A percentile compares a stretch with the other conserved stretches of the same genome.
Evolutionary conservation across 1,139 yeast species (phyloP).

Genomic region (Blastobotrys illinoisensis): DNA sequence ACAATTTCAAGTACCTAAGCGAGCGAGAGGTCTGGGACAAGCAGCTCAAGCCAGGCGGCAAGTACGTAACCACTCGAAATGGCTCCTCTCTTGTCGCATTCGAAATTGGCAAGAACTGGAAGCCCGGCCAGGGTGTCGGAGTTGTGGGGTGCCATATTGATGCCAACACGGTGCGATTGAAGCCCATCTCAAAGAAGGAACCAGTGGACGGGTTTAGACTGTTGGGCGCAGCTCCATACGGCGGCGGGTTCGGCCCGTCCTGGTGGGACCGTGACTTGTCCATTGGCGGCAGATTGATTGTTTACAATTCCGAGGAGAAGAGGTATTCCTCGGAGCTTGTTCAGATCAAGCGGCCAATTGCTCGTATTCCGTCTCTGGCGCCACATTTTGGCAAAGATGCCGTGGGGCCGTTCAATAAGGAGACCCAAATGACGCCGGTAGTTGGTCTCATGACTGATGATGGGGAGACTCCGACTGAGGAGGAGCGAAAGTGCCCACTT

Average conservation of each 20-base stretch:
- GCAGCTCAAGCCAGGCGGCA: slow-evolving; percentile 42
- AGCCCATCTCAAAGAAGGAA: slow-evolving; percentile 72
- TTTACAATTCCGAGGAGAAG: slow-evolving; percentile 35
- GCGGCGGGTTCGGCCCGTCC: slow-evolving; percentile 73
- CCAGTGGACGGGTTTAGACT: slow-evolving; percentile 72
- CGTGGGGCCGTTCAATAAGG: slow-evolving; percentile 75
- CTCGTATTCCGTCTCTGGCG: slow-evolving; percentile 90
- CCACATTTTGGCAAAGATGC: slow-evolving; percentile 84
- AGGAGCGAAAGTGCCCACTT: slow-evolving; percentile 58
- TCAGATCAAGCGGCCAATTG: slow-evolving; percentile 74
- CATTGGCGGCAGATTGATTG: slow-evolving; percentile 85
- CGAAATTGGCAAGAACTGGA: slow-evolving; percentile 60
- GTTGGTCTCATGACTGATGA: slow-evolving; percentile 51
- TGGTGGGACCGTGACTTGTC: slow-evolving; percentile 95
- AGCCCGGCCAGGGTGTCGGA: slow-evolving; percentile 73
- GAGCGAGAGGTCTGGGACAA: slow-evolving; percentile 70
- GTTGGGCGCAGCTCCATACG: slow-evolving; percentile 89
- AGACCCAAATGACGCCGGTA: slow-evolving; percentile 82
- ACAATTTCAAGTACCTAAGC: slow-evolving; percentile 47
- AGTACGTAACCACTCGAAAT: slow-evolving; percentile 74
- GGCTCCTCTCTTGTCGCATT: slow-evolving; percentile 81
- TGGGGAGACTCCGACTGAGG: slow-evolving; percentile 41
- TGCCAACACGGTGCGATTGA: slow-evolving; percentile 67
- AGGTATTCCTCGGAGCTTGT: slow-evolving; percentile 56
- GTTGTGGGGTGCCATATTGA: slow-evolving; percentile 91